Conservation (phyloP, 306 rosid genomes). For the Herpetospermum pedunculosum region DNA sequence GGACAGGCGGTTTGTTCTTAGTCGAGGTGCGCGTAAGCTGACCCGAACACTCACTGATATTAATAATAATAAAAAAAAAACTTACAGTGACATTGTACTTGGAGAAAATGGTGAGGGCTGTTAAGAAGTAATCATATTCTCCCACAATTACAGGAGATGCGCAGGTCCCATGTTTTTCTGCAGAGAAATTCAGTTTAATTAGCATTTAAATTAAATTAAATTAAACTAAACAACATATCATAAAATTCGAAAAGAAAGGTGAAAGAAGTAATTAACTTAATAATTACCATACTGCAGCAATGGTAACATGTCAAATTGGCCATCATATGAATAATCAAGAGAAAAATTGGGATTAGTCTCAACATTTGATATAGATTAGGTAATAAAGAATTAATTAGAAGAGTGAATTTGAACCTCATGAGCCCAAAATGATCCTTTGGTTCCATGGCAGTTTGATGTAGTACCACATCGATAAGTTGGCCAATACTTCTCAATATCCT, state of each 20-base stretch:
- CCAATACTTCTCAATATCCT: background rate
- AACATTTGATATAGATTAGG: background rate
- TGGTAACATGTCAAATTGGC: background rate
- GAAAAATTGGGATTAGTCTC: background rate
- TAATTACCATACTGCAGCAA: background rate
- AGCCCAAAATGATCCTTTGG: conserved; percentile 3
- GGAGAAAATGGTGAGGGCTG: conserved; percentile 1
- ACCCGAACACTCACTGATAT: too few relatives aligned
- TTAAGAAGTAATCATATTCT: conserved; percentile 3
- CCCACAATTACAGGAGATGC: conserved; percentile 1
- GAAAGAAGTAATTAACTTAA: too few relatives aligned
- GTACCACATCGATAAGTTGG: background rate
- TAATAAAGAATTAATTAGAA: background rate
- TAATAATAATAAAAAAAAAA: too few relatives aligned
- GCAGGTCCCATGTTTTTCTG: conserved; percentile 5
- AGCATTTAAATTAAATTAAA: too few relatives aligned
- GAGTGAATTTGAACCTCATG: background rate
- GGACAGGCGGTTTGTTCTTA: too few relatives aligned
- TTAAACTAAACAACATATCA: background rate
- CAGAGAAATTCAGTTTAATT: background rate
- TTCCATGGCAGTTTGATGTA: background rate
- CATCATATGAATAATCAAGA: background rate
- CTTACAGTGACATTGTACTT: conserved; percentile 4
- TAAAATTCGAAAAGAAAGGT: background rate
- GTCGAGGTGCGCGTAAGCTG: too few relatives aligned